These are phyloP conservation scores for Smithsoniella earleae DNA, from an alignment of 163 green algal genomes.

Conservation along the genomic window DNA sequence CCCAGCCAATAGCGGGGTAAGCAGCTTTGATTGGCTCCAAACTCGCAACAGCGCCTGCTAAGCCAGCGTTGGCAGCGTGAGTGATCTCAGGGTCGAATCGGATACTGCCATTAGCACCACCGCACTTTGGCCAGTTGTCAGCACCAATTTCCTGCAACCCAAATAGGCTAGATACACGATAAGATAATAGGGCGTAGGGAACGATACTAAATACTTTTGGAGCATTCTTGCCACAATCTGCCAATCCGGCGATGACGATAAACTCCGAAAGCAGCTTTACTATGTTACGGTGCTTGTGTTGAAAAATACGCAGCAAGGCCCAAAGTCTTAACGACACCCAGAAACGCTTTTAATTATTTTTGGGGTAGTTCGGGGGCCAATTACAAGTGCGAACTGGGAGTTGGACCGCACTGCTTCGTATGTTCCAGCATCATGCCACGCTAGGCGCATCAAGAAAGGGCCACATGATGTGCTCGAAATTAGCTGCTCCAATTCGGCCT, in stretches of 20 bases:
- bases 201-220: too few species aligned
- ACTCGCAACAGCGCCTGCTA: conserved; percentile 54
- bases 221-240: too few species aligned
- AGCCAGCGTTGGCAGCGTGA: conserved; percentile 62
- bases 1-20: conserved; percentile 64
- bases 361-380: too few species aligned
- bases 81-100: conserved; percentile 73
- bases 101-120: conserved; percentile 78
- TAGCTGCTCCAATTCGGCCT: conserved; percentile 33
- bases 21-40: conserved; percentile 65
- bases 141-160: conserved; percentile 42
- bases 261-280: background rate
- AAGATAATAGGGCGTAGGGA: too few species aligned
- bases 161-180: background rate
- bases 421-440: conserved; percentile 80
- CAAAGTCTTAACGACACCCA: too few species aligned
- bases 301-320: background rate
- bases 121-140: conserved; percentile 51
- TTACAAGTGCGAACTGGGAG: too few species aligned
- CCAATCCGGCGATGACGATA: background rate
- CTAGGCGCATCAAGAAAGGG: conserved; percentile 65
- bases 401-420: conserved; percentile 58
- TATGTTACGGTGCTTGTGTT: background rate
- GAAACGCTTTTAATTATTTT: too few species aligned
- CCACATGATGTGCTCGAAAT: conserved; percentile 40